A percentile compares a stretch with the other conserved stretches of the same genome.
Evolutionary conservation across 495 filamentous ascomycete species (phyloP).

Genomic region (Echria macrotheca): DNA sequence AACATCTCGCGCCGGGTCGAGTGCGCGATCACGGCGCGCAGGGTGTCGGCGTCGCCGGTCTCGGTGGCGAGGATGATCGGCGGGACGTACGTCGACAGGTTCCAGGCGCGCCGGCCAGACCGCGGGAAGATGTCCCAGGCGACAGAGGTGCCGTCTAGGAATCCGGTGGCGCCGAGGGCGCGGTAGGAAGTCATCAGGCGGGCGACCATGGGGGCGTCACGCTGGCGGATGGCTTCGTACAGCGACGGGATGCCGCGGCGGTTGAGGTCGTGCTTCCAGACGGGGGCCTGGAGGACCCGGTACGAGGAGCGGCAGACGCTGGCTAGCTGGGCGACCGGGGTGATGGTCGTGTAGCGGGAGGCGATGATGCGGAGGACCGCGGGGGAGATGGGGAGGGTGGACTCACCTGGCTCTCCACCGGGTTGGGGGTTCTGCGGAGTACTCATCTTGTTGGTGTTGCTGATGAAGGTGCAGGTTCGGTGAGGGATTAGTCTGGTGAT

Average conservation of each 20-base stretch:
- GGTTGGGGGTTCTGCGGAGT: too few relatives aligned
- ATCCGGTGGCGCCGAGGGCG: neutral
- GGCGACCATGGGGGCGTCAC: neutral
- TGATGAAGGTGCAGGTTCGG: too few relatives aligned
- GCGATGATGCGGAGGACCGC: neutral
- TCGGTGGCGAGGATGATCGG: neutral
- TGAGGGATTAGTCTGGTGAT: too few relatives aligned
- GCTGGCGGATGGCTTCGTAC: neutral
- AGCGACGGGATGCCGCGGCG: neutral
- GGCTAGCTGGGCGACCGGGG: neutral
- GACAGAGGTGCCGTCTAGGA: neutral
- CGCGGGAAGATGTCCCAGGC: neutral
- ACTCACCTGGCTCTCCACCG: too few relatives aligned
- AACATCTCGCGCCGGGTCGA: neutral
- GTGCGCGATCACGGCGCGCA: neutral
- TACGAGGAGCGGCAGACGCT: neutral
- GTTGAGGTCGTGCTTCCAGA: neutral
- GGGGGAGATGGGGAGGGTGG: neutral
- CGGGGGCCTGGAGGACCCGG: neutral
- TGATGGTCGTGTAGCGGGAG: neutral
- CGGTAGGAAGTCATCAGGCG: neutral
- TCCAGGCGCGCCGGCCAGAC: too few relatives aligned
- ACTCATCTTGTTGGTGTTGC: too few relatives aligned
- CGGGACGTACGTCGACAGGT: neutral
- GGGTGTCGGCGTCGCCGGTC: neutral